These are phyloP conservation scores for Ophiostoma populinum DNA, from an alignment of 2,329 filamentous ascomycete genomes.

Conservation along the genomic window DNA sequence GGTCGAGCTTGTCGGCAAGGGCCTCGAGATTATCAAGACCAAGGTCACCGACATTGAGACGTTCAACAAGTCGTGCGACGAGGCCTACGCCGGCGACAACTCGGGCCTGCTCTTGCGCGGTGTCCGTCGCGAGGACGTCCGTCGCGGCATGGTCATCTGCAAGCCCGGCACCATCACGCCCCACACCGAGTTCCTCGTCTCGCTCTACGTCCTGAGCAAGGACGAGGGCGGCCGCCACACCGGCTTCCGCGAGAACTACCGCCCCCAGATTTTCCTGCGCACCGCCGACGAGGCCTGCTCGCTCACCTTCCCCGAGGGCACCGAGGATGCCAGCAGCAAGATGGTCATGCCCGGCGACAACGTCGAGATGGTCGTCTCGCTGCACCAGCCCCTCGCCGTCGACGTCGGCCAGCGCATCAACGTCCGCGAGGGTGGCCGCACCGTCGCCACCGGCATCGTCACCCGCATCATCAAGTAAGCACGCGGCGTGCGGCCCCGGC, in stretches of 20 bases:
- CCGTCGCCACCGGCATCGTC: constrained; percentile 67
- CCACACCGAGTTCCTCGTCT: constrained; percentile 81
- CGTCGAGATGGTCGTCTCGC: constrained; percentile 84
- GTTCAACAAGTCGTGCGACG: constrained; percentile 98
- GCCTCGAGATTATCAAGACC: constrained; percentile 71
- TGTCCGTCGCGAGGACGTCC: constrained; percentile 86
- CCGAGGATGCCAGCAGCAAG: constrained; percentile 52
- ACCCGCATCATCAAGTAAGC: constrained; percentile 49
- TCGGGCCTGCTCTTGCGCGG: constrained; percentile 92
- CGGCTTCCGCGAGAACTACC: constrained; percentile 91
- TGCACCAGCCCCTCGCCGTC: constrained; percentile 71
- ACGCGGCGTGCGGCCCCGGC: too few relatives aligned
- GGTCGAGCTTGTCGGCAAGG: constrained; percentile 87
- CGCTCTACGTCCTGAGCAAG: constrained; percentile 93
- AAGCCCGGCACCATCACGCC: constrained; percentile 72
- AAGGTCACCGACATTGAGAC: constrained; percentile 99
- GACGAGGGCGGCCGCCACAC: constrained; percentile 96
- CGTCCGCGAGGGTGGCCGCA: constrained; percentile 89
- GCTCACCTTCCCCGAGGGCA: constrained; percentile 75
- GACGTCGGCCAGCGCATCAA: constrained; percentile 95
- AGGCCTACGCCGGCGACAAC: constrained; percentile 94
- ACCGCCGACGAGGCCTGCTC: constrained; percentile 70
- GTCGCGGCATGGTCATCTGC: constrained; percentile 84
- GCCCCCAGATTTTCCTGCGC: constrained; percentile 88
- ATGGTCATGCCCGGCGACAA: constrained; percentile 98